phyloP scores from a whole-genome alignment of 371 early-diverging fungal species.

The Zopfochytrium polystomum region DNA sequence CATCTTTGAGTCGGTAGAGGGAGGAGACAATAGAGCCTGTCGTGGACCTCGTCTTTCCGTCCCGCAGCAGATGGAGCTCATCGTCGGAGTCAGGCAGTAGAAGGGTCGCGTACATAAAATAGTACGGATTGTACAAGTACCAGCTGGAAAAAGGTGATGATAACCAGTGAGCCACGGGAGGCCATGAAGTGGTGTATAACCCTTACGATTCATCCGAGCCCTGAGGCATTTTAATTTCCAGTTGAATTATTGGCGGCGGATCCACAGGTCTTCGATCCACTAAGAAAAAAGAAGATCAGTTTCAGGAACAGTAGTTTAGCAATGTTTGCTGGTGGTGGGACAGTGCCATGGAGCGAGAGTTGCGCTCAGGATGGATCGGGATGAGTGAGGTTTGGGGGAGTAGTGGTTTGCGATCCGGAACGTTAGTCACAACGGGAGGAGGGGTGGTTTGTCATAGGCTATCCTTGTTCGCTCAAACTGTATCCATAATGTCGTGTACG shows the following conservation, averaged over 20 bases:
- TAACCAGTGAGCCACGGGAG: not conserved
- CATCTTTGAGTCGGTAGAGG: slow-evolving; percentile 81
- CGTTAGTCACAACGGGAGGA: not conserved
- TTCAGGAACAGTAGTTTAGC: not conserved
- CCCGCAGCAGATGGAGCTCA: slow-evolving; percentile 67
- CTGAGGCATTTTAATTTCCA: slow-evolving; percentile 22
- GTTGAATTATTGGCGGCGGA: slow-evolving; percentile 83
- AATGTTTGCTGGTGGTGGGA: not conserved
- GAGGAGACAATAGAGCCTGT: slow-evolving; percentile 89
- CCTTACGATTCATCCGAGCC: slow-evolving; percentile 23
- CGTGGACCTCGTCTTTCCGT: slow-evolving; percentile 70
- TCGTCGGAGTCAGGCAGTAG: slow-evolving; percentile 65
- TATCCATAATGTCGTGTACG: too few species aligned
- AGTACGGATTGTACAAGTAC: slow-evolving; percentile 80
- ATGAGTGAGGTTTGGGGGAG: too few species aligned
- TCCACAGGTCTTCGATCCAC: slow-evolving; percentile 92
- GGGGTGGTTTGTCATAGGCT: not conserved
- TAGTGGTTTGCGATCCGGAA: too few species aligned
- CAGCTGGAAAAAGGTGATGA: slow-evolving; percentile 39
- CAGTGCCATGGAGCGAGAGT: not conserved
- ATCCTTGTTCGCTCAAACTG: too few species aligned
- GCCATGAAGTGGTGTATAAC: not conserved
- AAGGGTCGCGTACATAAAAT: slow-evolving; percentile 79
- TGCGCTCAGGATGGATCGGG: not conserved
- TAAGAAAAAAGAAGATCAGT: slow-evolving; percentile 28